Base-by-base conservation (phyloP, 495 filamentous ascomycete genomes). In the Neurospora africana region DNA sequence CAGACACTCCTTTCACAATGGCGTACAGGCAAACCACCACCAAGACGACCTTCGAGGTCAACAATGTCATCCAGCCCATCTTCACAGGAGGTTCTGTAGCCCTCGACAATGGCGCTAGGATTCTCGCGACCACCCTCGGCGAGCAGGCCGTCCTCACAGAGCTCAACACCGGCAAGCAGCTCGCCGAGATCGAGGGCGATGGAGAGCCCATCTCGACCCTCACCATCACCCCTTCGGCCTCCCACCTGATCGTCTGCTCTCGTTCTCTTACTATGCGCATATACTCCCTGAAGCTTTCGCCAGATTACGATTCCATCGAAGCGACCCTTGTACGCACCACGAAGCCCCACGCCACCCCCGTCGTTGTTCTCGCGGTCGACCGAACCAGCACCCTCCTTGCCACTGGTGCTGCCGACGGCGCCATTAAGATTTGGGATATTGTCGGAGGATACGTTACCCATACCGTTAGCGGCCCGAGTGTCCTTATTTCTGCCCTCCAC, bases 391-490 rank as follows among this genome's bases (percentile, higher is more conserved):
- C 95, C 17, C 83, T 99, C 13, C 82, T 98, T 47, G 95, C 95
- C 41, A 97, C 94, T 23, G 95, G 95, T 70, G 92, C 89, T 33
- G 92, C 95, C 9, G 95, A 98, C 81, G 95, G 95, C 35, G 86
- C 90, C 5, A 91, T 97, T 73, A 99, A 99, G 80, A 90, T 99
- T 69, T 98, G 93, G 93, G 96, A 99, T 82, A 94, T 99, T 43
- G 83, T 86, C 72, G 93, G 92, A 21, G 96, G 95, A 17, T 98
- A 90, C 79, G 88, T 93, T 35, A 99, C 95, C 19, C 95, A 99
- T 80, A 98, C 93, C 3, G 94, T 99, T 79, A 90, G 93, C 74
- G 95, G 95, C 19, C 94, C 95, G 72, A 91, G 92, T 74, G 93
- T 95, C 7, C 87, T 98, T 41, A 88, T 99, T 30, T 97, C 95